Base-by-base conservation (phyloP, 208 protist genomes). In the Phytomonas sp. region DNA sequence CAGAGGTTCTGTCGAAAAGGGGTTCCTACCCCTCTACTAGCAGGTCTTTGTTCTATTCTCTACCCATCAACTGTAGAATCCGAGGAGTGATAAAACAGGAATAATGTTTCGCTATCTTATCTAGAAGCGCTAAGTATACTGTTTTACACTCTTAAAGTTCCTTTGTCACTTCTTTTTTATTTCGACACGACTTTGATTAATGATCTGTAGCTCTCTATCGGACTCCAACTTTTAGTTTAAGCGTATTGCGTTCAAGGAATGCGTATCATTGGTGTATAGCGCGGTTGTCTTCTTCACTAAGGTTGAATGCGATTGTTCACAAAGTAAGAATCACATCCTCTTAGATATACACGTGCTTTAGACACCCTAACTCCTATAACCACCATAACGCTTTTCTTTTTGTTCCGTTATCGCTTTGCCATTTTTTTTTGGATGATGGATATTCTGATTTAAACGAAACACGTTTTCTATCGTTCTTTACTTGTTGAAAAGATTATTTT, bases 1-100 rank as follows among this genome's bases (percentile, higher is more conserved):
- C 62, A 67, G 13, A 64, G 60, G 9, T 70, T 72, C n/a, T 40
- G 70, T 15, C 37, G 4, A 23, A n/a, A 67, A 67, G 69, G 53
- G 59, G 46, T 15, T 23, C 29, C 2, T 28, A 40, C 51, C 5
- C 51, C 31, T 8, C 29, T 70, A 56, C n/a, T 70, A 30, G 23
- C 34, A 17, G 46, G 4, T 7, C 53, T 70, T 31, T 70, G 67
- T 1, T 37, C 34, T 8, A 70, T 69, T 60, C 40, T 69, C 2
- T 28, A 30, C 43, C 43, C 43, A 60, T 60, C 29, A 28, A 61
- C 64, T 51, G 53, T 33, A 26, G 33, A 64, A 32, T 64, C 15
- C 4, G 33, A 32, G 33, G 20, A 7, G 20, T 56, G 17, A 6
- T 26, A 56, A 56, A 23, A 56, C 46, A 6, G 46, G 20, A 56